Conservation (phyloP, 2,329 filamentous ascomycete species). For the Fusarium incarnatum region DNA sequence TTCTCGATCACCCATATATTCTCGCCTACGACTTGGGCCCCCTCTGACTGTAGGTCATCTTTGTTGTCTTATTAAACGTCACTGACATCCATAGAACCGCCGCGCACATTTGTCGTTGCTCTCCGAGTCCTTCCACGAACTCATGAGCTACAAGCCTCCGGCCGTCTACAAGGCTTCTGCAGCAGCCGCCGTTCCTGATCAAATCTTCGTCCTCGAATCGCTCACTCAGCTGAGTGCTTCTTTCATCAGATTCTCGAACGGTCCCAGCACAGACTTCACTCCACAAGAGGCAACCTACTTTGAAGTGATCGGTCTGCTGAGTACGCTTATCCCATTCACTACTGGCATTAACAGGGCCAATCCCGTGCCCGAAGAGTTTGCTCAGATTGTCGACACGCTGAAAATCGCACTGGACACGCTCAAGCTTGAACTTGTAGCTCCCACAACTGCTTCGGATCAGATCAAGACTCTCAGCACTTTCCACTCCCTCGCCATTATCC, state of each 20-base stretch:
- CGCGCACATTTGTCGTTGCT: slow-evolving; percentile 63
- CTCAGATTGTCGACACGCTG: slow-evolving; percentile 41
- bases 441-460: slow-evolving; percentile 25
- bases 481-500: slow-evolving; percentile 53
- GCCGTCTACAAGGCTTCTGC: slow-evolving; percentile 62
- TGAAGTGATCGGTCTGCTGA: slow-evolving; percentile 57
- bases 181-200: slow-evolving; percentile 56
- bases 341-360: slow-evolving; percentile 41
- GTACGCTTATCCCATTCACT: slow-evolving; percentile 50
- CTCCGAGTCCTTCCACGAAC: slow-evolving; percentile 64
- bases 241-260: slow-evolving; percentile 54
- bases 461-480: slow-evolving; percentile 50
- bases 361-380: slow-evolving; percentile 42
- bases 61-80: neutral
- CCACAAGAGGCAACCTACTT: slow-evolving; percentile 58
- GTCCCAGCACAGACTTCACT: slow-evolving; percentile 52
- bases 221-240: slow-evolving; percentile 58
- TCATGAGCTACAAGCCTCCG: slow-evolving; percentile 61
- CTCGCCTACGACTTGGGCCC: slow-evolving; percentile 63
- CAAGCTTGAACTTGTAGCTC: slow-evolving; percentile 27
- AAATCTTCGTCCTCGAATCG: slow-evolving; percentile 57
- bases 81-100: slow-evolving; percentile 54
- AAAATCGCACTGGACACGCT: slow-evolving; percentile 33
- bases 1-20: slow-evolving; percentile 54
- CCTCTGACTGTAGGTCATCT: slow-evolving; percentile 59